Conservation (phyloP, 2,329 filamentous ascomycete species). For the Penicillium sp. region DNA sequence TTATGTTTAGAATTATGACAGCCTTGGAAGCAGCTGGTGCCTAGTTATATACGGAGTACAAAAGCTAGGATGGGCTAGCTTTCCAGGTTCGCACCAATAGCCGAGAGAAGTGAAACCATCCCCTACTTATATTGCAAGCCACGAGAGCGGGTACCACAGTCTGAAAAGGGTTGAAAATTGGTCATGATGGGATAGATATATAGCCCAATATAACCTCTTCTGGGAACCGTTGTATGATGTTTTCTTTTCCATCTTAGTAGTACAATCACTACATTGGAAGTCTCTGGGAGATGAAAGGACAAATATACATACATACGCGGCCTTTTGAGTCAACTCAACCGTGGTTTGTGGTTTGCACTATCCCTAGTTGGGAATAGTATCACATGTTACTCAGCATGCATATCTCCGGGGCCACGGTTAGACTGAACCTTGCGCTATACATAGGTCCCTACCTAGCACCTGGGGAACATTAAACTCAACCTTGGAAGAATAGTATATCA, state of each 20-base stretch:
- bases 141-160: neutral
- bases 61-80: neutral
- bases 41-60: neutral
- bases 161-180: neutral
- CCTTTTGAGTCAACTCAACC: neutral
- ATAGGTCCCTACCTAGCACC: no score
- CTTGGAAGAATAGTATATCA: neutral
- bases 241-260: neutral
- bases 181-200: neutral
- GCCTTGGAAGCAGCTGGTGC: neutral
- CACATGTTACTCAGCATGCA: neutral
- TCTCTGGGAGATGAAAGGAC: neutral
- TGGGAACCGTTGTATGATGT: neutral
- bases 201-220: neutral
- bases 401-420: neutral
- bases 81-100: neutral
- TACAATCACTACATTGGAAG: neutral
- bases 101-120: neutral
- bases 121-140: conserved; percentile 3
- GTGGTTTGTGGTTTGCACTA: neutral
- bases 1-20: neutral
- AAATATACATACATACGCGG: neutral
- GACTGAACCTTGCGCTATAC: neutral
- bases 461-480: no score
- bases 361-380: neutral